phyloP scores from a whole-genome alignment of 371 early-diverging fungal genomes.

The Mucor velutinosus region DNA sequence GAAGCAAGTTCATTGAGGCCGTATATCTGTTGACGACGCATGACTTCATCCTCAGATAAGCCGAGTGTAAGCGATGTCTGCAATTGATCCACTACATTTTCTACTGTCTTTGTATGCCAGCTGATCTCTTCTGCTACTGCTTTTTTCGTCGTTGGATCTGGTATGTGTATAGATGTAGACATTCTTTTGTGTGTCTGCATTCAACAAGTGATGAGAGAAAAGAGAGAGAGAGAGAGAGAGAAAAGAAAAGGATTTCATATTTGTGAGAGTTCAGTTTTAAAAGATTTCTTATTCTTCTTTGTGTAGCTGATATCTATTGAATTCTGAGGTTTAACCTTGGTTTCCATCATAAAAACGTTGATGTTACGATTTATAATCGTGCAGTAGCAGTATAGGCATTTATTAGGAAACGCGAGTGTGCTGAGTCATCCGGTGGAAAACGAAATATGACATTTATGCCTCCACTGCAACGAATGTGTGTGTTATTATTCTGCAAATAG shows the following conservation, averaged over 20 bases:
- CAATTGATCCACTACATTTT: not conserved
- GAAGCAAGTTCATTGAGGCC: constrained; percentile 73
- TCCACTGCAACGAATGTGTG: too few relatives aligned
- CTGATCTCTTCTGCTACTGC: not conserved
- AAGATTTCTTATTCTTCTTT: not conserved
- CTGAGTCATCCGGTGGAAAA: too few relatives aligned
- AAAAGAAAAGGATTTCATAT: not conserved
- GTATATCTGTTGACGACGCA: constrained; percentile 55
- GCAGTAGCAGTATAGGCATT: too few relatives aligned
- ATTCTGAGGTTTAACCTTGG: not conserved
- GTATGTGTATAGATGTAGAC: not conserved
- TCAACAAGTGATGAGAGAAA: not conserved
- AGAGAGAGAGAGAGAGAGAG: not conserved
- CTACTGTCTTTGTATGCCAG: constrained; percentile 13
- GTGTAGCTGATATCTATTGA: not conserved
- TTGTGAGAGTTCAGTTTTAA: not conserved
- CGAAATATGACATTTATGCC: too few relatives aligned
- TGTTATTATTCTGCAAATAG: too few relatives aligned
- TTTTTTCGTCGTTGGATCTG: not conserved
- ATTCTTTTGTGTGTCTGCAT: too few relatives aligned
- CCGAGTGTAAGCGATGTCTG: constrained; percentile 44
- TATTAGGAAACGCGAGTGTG: too few relatives aligned
- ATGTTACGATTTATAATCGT: too few relatives aligned
- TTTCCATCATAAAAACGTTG: not conserved
- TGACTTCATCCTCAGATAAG: constrained; percentile 57